phyloP scores from a whole-genome alignment of 768 basidiomycete genomes.

The Astraeus odoratus region DNA sequence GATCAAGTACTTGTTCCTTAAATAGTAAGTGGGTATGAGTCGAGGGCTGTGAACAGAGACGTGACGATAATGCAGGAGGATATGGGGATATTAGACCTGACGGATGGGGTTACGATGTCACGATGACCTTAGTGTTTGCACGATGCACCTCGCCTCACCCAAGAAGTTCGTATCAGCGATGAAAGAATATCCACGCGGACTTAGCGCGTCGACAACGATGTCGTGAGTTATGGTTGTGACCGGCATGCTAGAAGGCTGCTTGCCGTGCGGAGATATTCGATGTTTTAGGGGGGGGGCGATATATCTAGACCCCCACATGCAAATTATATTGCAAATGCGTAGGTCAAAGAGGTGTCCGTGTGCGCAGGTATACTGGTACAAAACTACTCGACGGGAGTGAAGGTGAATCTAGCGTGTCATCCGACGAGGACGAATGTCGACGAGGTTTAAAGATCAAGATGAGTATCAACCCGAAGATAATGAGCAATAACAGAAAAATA shows the following conservation, averaged over 20 bases:
- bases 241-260: not conserved
- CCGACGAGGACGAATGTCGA: slow-evolving; percentile 34
- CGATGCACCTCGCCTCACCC: not conserved
- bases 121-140: not conserved
- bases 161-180: slow-evolving; percentile 15
- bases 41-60: not conserved
- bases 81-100: not conserved
- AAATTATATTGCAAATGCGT: slow-evolving; percentile 11
- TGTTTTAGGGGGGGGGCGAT: no score
- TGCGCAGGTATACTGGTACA: slow-evolving; percentile 26
- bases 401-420: slow-evolving; percentile 21
- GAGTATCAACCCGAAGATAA: slow-evolving; percentile 83
- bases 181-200: not conserved
- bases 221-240: no score
- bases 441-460: slow-evolving; percentile 92
- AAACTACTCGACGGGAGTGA: slow-evolving; percentile 17
- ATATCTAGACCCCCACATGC: slow-evolving; percentile 4
- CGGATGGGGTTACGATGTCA: not conserved
- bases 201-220: no score
- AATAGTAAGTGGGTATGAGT: not conserved
- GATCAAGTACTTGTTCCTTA: not conserved
- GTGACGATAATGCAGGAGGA: not conserved
- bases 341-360: slow-evolving; percentile 24
- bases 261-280: not conserved
- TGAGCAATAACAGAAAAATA: slow-evolving; percentile 84